phyloP scores from a whole-genome alignment of 192 early-diverging fungal species.

The Chytriomyces confervae region DNA sequence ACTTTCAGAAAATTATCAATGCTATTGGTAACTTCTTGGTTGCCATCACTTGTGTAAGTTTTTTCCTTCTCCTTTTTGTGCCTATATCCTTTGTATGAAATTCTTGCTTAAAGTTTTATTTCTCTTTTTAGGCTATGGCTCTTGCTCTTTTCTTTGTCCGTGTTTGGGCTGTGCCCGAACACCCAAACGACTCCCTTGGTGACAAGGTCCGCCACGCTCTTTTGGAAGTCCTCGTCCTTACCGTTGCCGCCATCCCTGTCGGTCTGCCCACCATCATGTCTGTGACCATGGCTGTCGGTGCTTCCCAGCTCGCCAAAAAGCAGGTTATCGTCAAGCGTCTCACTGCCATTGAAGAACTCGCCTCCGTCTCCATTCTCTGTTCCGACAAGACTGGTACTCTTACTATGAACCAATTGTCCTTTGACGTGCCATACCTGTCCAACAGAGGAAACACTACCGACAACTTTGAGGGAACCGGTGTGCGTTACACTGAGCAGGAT shows the following conservation, averaged over 20 bases:
- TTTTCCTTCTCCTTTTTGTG: constrained; percentile 21
- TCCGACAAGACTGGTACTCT: constrained; percentile 89
- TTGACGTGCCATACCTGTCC: constrained; percentile 77
- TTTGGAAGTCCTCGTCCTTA: constrained; percentile 76
- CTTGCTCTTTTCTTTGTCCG: constrained; percentile 73
- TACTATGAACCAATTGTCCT: constrained; percentile 87
- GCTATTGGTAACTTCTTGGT: constrained; percentile 91
- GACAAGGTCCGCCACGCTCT: constrained; percentile 47
- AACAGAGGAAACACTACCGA: constrained; percentile 58
- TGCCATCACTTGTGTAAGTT: constrained; percentile 58
- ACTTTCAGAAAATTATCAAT: constrained; percentile 91
- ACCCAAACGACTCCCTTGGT: constrained; percentile 46
- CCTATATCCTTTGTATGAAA: neutral
- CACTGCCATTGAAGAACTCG: constrained; percentile 88
- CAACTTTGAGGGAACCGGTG: constrained; percentile 64
- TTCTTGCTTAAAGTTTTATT: neutral
- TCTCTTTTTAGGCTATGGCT: constrained; percentile 26
- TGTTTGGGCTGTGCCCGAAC: constrained; percentile 57
- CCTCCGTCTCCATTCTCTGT: constrained; percentile 79
- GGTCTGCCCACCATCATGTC: constrained; percentile 92
- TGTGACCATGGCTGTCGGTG: constrained; percentile 93
- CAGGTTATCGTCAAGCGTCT: constrained; percentile 93
- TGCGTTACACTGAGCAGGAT: constrained; percentile 67
- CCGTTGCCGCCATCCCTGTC: constrained; percentile 89
- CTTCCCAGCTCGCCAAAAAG: constrained; percentile 81